Conservation (phyloP, 768 basidiomycete species). For the Lactarius hatsudake region DNA sequence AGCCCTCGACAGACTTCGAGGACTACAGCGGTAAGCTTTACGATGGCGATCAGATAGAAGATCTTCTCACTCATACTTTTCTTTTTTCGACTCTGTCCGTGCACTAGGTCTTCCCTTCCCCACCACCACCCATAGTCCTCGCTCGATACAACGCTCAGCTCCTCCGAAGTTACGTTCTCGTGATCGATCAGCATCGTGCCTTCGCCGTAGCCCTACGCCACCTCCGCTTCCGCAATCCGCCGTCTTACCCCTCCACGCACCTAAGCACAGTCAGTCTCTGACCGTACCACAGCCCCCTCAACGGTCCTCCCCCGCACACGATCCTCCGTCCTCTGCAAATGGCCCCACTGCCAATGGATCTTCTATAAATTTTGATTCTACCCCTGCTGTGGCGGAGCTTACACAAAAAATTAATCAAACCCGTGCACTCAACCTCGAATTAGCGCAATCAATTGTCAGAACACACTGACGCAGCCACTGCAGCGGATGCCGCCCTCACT, state of each 20-base stretch:
- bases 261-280: slow-evolving; percentile 38
- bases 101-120: slow-evolving; percentile 27
- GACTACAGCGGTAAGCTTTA: slow-evolving; percentile 59
- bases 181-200: slow-evolving; percentile 28
- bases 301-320: slow-evolving; percentile 20
- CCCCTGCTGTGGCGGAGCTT: slow-evolving; percentile 70
- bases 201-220: slow-evolving; percentile 63
- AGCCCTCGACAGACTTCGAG: slow-evolving; percentile 64
- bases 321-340: slow-evolving; percentile 21
- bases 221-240: slow-evolving; percentile 83
- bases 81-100: neutral
- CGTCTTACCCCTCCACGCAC: slow-evolving; percentile 71
- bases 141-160: slow-evolving; percentile 38
- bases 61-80: slow-evolving; percentile 33
- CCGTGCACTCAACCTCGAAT: slow-evolving; percentile 60
- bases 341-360: slow-evolving; percentile 33
- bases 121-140: slow-evolving; percentile 23
- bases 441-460: slow-evolving; percentile 69
- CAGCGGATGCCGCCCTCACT: slow-evolving; percentile 55
- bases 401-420: slow-evolving; percentile 67
- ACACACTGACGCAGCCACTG: slow-evolving; percentile 39
- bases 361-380: slow-evolving; percentile 51
- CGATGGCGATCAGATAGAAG: slow-evolving; percentile 9
- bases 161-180: slow-evolving; percentile 52
- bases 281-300: slow-evolving; percentile 26